Evolutionary conservation across 2,329 filamentous ascomycete genomes (phyloP).

Genomic region (Pseudomassariella vexata): DNA sequence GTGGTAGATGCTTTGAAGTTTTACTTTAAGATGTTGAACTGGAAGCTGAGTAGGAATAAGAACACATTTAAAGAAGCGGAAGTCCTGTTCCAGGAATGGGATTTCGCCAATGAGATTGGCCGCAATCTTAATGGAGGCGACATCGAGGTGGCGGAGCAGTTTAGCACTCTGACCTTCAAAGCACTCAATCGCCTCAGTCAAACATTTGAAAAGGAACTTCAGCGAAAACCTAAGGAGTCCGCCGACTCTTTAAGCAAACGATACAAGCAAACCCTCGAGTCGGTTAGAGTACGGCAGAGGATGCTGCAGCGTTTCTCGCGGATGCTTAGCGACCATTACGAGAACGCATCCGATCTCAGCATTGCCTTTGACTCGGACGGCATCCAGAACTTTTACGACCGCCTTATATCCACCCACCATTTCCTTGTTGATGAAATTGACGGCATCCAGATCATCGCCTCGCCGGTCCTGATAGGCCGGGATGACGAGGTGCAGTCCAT

Average conservation of each 20-base stretch:
- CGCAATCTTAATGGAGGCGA: conserved; percentile 88
- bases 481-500: conserved; percentile 80
- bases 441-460: conserved; percentile 78
- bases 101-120: conserved; percentile 91
- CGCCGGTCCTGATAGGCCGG: conserved; percentile 68
- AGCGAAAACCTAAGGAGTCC: conserved; percentile 77
- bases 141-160: conserved; percentile 95
- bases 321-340: conserved; percentile 86
- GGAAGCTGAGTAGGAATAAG: conserved; percentile 95
- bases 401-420: conserved; percentile 75
- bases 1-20: conserved; percentile 92
- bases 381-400: conserved; percentile 72
- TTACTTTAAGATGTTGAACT: conserved; percentile 98
- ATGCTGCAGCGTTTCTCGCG: conserved; percentile 95
- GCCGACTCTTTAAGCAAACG: conserved; percentile 89
- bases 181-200: conserved; percentile 80
- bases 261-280: conserved; percentile 93
- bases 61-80: conserved; percentile 99
- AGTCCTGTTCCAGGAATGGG: conserved; percentile 95
- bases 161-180: conserved; percentile 89
- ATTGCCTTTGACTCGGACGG: conserved; percentile 65
- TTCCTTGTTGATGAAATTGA: conserved; percentile 80
- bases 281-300: conserved; percentile 88
- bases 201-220: conserved; percentile 88
- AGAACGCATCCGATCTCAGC: conserved; percentile 94